phyloP scores from a whole-genome alignment of 2,329 filamentous ascomycete species.

The Botryotinia convoluta region DNA sequence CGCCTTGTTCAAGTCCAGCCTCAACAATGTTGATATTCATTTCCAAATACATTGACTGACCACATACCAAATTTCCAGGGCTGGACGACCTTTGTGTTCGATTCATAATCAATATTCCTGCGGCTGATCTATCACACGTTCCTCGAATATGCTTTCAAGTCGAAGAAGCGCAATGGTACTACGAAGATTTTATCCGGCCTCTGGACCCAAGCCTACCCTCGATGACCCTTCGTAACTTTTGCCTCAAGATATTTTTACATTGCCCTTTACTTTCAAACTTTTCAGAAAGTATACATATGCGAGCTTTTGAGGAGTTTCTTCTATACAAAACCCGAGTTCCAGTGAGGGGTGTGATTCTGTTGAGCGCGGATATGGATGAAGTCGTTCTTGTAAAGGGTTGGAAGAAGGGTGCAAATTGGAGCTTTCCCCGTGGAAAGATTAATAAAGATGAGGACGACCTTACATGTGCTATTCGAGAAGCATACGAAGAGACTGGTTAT shows the following conservation, averaged over 20 bases:
- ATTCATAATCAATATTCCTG: constrained; percentile 95
- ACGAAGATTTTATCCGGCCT: constrained; percentile 97
- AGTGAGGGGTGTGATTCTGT: constrained; percentile 87
- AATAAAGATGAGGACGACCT: constrained; percentile 95
- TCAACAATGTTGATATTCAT: background rate
- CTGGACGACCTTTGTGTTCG: constrained; percentile 96
- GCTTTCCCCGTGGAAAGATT: constrained; percentile 95
- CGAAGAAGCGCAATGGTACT: constrained; percentile 99
- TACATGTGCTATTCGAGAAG: constrained; percentile 89
- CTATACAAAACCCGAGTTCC: constrained; percentile 94
- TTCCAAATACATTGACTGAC: constrained; percentile 26
- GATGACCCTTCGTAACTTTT: constrained; percentile 81
- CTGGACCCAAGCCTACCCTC: constrained; percentile 81
- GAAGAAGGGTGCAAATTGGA: constrained; percentile 97
- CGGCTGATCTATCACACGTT: constrained; percentile 84
- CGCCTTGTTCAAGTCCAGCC: background rate
- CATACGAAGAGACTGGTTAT: constrained; percentile 93
- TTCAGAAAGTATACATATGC: constrained; percentile 71
- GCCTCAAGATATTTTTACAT: constrained; percentile 86
- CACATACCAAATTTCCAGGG: constrained; percentile 52
- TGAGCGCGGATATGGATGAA: constrained; percentile 92
- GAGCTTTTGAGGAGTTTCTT: constrained; percentile 87
- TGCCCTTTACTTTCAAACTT: constrained; percentile 85
- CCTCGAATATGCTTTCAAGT: constrained; percentile 98
- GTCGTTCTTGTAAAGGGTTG: constrained; percentile 93